Base-by-base conservation (phyloP, 202 grass and related monocot genomes). In the Setaria italica region DNA sequence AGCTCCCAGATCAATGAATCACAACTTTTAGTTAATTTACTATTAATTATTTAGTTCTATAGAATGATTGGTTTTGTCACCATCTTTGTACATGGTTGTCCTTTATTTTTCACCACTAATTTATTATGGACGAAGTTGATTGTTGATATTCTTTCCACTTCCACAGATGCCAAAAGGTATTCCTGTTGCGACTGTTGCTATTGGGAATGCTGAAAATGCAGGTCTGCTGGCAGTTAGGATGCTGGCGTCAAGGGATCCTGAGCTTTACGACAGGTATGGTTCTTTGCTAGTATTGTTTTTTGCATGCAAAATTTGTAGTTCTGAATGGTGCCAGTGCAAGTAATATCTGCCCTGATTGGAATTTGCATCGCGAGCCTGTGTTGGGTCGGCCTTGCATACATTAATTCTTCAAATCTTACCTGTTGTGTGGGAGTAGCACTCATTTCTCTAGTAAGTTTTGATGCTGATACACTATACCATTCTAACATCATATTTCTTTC, bases 141-240 rank as follows among this genome's bases (percentile, higher is more conserved):
- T 80, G 2, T 42, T 84, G 42, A 25, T 76, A 72, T 72, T 85
- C n/a, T 77, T 21, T 59, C 30, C 6, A 73, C 63, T 78, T 78
- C n/a, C 10, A 58, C 87, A 99, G 94, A 96, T 99, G 94, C 90
- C 94, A 3, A 99, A 96, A 86, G 94, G 94, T 88, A 91, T 96
- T 82, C 94, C 97, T 54, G 94, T 99, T 83, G 88, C 85, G 33
- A 89, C 92, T 49, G 29, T 94, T 87, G 91, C 91, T 59, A 94
- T 96, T 29, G 91, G 87, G 77, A 99, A 94, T 87, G 93, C 92
- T 3, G 84, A 91, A 85, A 99, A 99, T 94, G 96, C 93, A 67
- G 94, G 91, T 80, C 82, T 99, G 39, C 70, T 92, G 82, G 87
- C 93, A 67, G 90, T 88, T 88, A 82, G 85, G 88, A 92, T 94